A percentile compares a stretch with the other conserved stretches of the same genome.
These are phyloP conservation scores for Diaporthe humulicola DNA, from an alignment of 2,329 filamentous ascomycete species.

Conservation along the genomic window DNA sequence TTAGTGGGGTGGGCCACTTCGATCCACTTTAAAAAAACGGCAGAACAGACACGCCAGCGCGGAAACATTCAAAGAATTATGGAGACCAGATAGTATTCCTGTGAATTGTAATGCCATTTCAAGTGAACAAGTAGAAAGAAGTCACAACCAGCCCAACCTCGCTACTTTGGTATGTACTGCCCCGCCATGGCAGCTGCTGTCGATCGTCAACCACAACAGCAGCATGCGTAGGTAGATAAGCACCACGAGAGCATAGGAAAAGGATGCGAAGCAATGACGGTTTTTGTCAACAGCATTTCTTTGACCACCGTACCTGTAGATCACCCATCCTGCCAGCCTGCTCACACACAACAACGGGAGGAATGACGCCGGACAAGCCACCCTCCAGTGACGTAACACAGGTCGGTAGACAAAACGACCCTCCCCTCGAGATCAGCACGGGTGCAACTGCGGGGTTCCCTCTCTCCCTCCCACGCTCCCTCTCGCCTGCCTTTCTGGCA, in stretches of 20 bases:
- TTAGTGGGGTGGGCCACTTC: conserved; percentile 1
- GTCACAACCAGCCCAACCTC: background rate
- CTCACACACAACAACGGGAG: background rate
- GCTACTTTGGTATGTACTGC: background rate
- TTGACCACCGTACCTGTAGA: background rate
- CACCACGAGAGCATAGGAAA: background rate
- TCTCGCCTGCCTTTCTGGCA: background rate
- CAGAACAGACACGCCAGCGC: background rate
- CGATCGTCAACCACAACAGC: background rate
- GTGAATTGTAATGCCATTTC: background rate
- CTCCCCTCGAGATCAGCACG: background rate
- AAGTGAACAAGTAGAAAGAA: background rate
- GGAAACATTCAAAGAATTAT: background rate
- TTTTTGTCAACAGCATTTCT: background rate
- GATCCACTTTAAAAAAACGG: background rate
- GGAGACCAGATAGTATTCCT: background rate
- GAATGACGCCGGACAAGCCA: background rate
- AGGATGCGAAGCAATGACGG: background rate
- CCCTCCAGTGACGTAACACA: conserved; percentile 13
- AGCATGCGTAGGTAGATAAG: background rate
- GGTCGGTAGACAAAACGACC: background rate
- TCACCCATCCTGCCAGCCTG: background rate
- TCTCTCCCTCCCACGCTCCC: background rate
- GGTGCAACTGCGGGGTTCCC: conserved; percentile 8
- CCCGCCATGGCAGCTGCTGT: background rate